Evolutionary conservation across 2,329 filamentous ascomycete genomes (phyloP).

Genomic region (Diplodia mutila): DNA sequence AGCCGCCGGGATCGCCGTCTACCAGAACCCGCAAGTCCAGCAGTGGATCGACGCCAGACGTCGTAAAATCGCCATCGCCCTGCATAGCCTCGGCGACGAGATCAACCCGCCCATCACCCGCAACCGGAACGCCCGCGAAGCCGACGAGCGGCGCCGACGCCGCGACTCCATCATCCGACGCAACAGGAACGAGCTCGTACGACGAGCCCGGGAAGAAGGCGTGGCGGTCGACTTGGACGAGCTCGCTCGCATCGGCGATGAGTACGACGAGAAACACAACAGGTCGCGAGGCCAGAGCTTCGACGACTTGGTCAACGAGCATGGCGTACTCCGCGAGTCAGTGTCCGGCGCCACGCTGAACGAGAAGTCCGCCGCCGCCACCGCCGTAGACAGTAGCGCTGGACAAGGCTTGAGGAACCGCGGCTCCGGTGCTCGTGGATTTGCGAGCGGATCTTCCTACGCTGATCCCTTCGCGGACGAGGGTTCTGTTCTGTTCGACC

Average conservation of each 20-base stretch:
- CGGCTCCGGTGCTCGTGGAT: slow-evolving; percentile 31
- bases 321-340: slow-evolving; percentile 42
- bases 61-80: slow-evolving; percentile 62
- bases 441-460: slow-evolving; percentile 45
- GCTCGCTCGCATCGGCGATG: slow-evolving; percentile 39
- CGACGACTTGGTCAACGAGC: slow-evolving; percentile 46
- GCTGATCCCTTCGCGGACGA: slow-evolving; percentile 54
- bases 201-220: slow-evolving; percentile 43
- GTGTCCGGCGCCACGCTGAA: slow-evolving; percentile 25
- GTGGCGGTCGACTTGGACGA: slow-evolving; percentile 48
- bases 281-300: slow-evolving; percentile 38
- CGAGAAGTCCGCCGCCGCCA: slow-evolving; percentile 30
- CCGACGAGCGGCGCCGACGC: slow-evolving; percentile 36
- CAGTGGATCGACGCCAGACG: slow-evolving; percentile 66
- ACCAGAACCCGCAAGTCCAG: slow-evolving; percentile 66
- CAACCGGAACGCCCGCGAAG: slow-evolving; percentile 30
- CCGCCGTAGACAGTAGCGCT: slow-evolving; percentile 29
- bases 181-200: slow-evolving; percentile 43
- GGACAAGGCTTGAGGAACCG: slow-evolving; percentile 29
- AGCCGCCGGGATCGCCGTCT: slow-evolving; percentile 65
- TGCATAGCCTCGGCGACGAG: slow-evolving; percentile 64
- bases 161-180: slow-evolving; percentile 39
- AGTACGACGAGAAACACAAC: slow-evolving; percentile 25
- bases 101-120: slow-evolving; percentile 38
- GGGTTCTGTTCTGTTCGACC: slow-evolving; percentile 48